These are phyloP conservation scores for Xylaria nigripes DNA, from an alignment of 495 filamentous ascomycete species.

Conservation along the genomic window DNA sequence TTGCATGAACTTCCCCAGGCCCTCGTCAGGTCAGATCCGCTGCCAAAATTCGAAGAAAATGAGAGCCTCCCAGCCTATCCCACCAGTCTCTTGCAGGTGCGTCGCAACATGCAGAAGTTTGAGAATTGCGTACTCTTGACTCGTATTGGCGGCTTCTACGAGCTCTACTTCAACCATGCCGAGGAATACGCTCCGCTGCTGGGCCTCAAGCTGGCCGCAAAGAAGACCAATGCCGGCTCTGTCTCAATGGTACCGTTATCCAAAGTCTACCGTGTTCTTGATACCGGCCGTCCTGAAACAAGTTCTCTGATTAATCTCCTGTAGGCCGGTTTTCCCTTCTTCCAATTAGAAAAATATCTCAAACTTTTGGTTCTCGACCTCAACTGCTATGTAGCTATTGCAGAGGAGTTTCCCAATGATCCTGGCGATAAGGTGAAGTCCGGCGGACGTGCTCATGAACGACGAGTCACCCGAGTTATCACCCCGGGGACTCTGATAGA, in stretches of 20 bases:
- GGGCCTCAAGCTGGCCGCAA: constrained; percentile 79
- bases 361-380: constrained; percentile 89
- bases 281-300: constrained; percentile 2
- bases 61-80: constrained; percentile 62
- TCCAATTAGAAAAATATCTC: constrained; percentile 82
- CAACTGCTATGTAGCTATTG: constrained; percentile 83
- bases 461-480: constrained; percentile 75
- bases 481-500: constrained; percentile 95
- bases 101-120: constrained; percentile 83
- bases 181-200: constrained; percentile 78
- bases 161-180: constrained; percentile 92
- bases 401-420: constrained; percentile 77
- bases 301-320: constrained; percentile 10
- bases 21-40: constrained; percentile 26
- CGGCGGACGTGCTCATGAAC: constrained; percentile 72
- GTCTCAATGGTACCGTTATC: constrained; percentile 63
- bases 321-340: constrained; percentile 85
- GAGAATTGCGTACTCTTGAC: constrained; percentile 83
- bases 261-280: constrained; percentile 2
- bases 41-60: constrained; percentile 30
- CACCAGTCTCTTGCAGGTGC: constrained; percentile 80
- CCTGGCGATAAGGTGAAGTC: constrained; percentile 56
- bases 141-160: constrained; percentile 89
- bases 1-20: constrained; percentile 62
- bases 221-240: constrained; percentile 62